phyloP scores from a whole-genome alignment of 768 basidiomycete species.

The Suillus americanus region DNA sequence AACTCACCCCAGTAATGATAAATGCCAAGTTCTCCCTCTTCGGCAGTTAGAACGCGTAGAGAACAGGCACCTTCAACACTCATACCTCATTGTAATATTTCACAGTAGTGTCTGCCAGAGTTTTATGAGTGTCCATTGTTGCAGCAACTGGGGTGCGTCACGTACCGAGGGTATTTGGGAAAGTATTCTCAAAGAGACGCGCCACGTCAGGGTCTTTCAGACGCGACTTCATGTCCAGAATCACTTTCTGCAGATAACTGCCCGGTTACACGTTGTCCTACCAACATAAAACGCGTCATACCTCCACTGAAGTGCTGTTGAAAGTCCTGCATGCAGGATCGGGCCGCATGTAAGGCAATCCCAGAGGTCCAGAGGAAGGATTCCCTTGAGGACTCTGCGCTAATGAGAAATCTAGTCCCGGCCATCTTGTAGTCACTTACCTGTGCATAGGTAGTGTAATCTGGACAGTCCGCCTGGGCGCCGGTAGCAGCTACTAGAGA shows the following conservation, averaged over 20 bases:
- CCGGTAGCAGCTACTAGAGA: constrained; percentile 23
- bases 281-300: constrained; percentile 23
- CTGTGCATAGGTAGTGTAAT: constrained; percentile 61
- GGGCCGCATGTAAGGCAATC: constrained; percentile 73
- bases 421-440: constrained; percentile 27
- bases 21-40: constrained; percentile 74
- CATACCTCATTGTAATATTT: constrained; percentile 66
- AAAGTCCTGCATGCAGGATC: constrained; percentile 70
- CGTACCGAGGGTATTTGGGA: constrained; percentile 78
- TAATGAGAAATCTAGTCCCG: background rate
- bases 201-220: constrained; percentile 79
- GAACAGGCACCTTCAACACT: background rate
- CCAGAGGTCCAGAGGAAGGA: constrained; percentile 57
- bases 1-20: constrained; percentile 71
- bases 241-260: constrained; percentile 52
- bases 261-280: background rate
- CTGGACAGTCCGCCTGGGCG: constrained; percentile 48
- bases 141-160: background rate
- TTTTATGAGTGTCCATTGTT: background rate
- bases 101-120: constrained; percentile 66
- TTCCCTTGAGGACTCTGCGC: constrained; percentile 58
- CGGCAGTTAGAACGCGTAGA: constrained; percentile 10
- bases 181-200: constrained; percentile 78
- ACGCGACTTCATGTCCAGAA: constrained; percentile 67
- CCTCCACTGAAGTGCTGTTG: constrained; percentile 74